A percentile compares a stretch with the other conserved stretches of the same genome.
phyloP scores from a whole-genome alignment of 257 asterid genomes.

The Schizonepeta tenuifolia region DNA sequence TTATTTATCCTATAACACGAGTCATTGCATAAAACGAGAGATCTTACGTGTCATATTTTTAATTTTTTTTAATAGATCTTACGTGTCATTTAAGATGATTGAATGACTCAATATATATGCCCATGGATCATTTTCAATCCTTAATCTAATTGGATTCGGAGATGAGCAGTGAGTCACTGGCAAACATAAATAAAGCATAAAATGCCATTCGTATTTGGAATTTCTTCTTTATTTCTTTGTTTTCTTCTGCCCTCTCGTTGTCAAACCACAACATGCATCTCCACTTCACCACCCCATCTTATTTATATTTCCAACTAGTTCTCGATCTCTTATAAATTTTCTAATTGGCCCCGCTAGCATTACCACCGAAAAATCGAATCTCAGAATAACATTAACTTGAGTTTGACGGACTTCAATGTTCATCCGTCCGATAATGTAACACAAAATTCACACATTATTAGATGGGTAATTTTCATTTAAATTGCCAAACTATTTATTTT shows the following conservation, averaged over 20 bases:
- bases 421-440: no score
- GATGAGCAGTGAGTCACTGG: neutral
- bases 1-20: no score
- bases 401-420: no score
- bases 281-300: conserved; percentile 6
- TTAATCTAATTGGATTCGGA: neutral
- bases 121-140: no score
- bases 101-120: neutral
- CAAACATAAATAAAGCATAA: neutral
- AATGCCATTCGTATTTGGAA: conserved; percentile 8
- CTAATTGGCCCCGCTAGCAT: neutral
- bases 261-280: conserved; percentile 21
- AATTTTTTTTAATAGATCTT: no score
- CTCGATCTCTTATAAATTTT: neutral
- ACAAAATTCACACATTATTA: no score
- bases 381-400: neutral
- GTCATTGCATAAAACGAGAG: neutral
- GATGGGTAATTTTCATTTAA: no score
- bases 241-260: neutral
- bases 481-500: no score
- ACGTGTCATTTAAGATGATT: no score
- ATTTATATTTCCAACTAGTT: neutral
- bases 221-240: conserved; percentile 4
- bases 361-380: no score
- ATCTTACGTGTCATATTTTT: no score